Evolutionary conservation across 441 rosid genomes (phyloP).

Genomic region (Pelargonium exstipulatum): DNA sequence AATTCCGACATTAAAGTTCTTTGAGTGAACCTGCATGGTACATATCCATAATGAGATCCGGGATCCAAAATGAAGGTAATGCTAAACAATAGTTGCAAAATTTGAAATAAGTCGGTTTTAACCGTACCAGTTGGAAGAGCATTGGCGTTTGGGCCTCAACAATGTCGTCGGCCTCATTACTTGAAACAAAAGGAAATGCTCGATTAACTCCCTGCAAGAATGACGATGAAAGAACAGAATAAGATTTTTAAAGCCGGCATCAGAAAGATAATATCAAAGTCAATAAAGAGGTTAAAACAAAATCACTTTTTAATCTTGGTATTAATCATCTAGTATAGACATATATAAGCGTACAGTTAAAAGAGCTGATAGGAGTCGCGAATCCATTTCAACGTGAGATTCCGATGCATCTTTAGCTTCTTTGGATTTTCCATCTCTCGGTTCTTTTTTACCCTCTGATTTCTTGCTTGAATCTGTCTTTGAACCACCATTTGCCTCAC

Average conservation of each 20-base stretch:
- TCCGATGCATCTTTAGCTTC: conserved; percentile 37
- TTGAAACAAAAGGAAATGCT: conserved; percentile 94
- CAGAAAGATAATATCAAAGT: too few relatives aligned
- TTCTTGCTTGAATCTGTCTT: conserved; percentile 32
- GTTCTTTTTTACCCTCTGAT: conserved; percentile 23
- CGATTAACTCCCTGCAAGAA: conserved; percentile 81
- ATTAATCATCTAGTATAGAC: not conserved
- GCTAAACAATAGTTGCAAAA: conserved; percentile 3
- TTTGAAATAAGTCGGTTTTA: not conserved
- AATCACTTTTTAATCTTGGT: too few relatives aligned
- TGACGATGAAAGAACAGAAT: conserved; percentile 12
- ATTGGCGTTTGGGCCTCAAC: conserved; percentile 79
- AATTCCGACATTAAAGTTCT: conserved; percentile 90
- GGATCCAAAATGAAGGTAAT: conserved; percentile 12
- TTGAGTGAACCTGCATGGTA: conserved; percentile 74
- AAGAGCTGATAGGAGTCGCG: conserved; percentile 84
- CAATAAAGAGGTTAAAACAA: too few relatives aligned
- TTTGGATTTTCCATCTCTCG: conserved; percentile 37
- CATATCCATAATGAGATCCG: conserved; percentile 18
- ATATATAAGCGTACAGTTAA: conserved; percentile 51
- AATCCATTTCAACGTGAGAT: conserved; percentile 81
- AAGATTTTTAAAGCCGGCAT: not conserved
- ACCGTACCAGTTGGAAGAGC: conserved; percentile 80
- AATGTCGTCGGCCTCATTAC: conserved; percentile 76
- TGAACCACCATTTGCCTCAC: conserved; percentile 44